Evolutionary conservation across 257 asterid genomes (phyloP).

Genomic region (Nicotiana obtusifolia): DNA sequence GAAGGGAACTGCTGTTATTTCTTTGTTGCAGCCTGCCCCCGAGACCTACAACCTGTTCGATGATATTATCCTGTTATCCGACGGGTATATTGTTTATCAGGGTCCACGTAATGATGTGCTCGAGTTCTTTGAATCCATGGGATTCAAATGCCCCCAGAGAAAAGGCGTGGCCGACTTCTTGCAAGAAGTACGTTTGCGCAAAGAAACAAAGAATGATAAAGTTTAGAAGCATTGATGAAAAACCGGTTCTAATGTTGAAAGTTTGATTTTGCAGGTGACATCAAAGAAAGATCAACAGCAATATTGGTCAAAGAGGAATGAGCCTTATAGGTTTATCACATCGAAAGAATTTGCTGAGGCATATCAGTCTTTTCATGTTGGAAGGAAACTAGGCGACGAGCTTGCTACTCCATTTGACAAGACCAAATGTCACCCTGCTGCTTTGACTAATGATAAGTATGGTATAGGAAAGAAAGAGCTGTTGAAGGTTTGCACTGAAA

Average conservation of each 20-base stretch:
- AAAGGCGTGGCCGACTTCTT: constrained; percentile 43
- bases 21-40: constrained; percentile 38
- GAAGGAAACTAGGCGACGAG: constrained; percentile 36
- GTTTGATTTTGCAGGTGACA: constrained; percentile 33
- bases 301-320: constrained; percentile 36
- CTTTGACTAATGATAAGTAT: constrained; percentile 48
- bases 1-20: constrained; percentile 38
- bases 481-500: constrained; percentile 46
- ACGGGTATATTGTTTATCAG: constrained; percentile 28
- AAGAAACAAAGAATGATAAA: not conserved
- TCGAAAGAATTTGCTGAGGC: constrained; percentile 44
- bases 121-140: constrained; percentile 32
- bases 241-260: constrained; percentile 5
- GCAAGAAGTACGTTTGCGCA: constrained; percentile 31
- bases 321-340: constrained; percentile 37
- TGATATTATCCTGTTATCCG: constrained; percentile 36
- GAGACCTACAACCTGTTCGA: constrained; percentile 36
- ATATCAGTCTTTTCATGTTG: constrained; percentile 28
- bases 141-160: constrained; percentile 37
- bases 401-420: constrained; percentile 52
- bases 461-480: constrained; percentile 50
- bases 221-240: not conserved
- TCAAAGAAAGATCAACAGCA: constrained; percentile 48
- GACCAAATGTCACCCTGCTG: constrained; percentile 70
- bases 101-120: constrained; percentile 35